phyloP scores from a whole-genome alignment of 306 rosid genomes.

The Corylus americana region DNA sequence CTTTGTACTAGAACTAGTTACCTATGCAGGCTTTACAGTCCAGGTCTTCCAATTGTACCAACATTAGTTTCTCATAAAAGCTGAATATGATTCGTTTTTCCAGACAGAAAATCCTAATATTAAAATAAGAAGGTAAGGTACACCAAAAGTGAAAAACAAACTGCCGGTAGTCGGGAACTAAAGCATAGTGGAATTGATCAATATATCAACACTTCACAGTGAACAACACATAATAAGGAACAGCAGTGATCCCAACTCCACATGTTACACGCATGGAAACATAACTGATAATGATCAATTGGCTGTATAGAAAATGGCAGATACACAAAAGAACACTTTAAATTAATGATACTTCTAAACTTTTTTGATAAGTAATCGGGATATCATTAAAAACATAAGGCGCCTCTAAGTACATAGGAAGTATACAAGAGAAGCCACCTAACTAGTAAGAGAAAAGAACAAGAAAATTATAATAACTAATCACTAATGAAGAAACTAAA shows the following conservation, averaged over 20 bases:
- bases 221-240: not conserved
- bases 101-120: not conserved
- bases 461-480: no score
- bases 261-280: not conserved
- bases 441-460: no score
- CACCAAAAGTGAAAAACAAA: constrained; percentile 1
- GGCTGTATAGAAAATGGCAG: not conserved
- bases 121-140: not conserved
- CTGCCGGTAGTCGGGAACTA: not conserved
- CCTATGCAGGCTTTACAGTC: not conserved
- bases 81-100: not conserved
- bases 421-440: no score
- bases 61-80: not conserved
- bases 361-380: not conserved
- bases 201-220: not conserved
- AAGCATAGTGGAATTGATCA: not conserved
- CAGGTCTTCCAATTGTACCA: not conserved
- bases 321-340: not conserved
- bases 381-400: no score
- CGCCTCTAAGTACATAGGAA: no score
- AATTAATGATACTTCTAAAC: not conserved
- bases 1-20: not conserved
- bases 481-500: no score
- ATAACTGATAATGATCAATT: not conserved
- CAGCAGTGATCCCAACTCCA: not conserved